Base-by-base conservation (phyloP, 139 green algal species). In the Yamagishiella unicocca region DNA sequence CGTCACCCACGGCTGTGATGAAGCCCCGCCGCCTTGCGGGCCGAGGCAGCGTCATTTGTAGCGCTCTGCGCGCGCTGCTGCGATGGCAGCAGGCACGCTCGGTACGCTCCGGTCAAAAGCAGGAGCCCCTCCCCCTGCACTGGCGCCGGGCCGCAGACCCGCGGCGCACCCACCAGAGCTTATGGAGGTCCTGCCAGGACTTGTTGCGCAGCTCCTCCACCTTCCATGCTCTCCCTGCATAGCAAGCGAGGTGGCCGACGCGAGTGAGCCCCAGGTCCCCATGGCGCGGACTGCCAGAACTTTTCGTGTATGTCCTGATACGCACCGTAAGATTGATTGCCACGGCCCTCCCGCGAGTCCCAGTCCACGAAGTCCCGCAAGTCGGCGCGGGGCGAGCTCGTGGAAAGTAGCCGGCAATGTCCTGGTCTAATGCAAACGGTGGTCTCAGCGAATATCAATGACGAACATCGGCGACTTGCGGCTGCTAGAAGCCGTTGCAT, bases 161-260 rank as follows among this genome's bases (percentile, higher is more conserved):
- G n/a, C n/a, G n/a, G n/a, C n/a, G n/a, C 7, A 58, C 85, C n/a
- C 38, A 85, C 87, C 87, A 90, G 29, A 90, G 46, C 21, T 84
- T 88, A 54, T 90, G 87, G 5, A 90, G 46, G 81, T 90, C 87
- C 70, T 78, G 64, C 87, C 87, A 90, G 19, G 87, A 90, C 64
- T 90, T 90, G 29, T 53, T 35, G 24, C 84, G 29, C 22, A 90
- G 73, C 87, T 90, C 87, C 27, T 70, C 64, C 29, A 85, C 87
- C 45, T 81, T 74, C 87, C 87, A 90, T 67, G 62, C 87, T 0
- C 87, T 40, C 50, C 87, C 87, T 90, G 71, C 54, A 40, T 61
- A 27, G 33, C 27, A 46, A 9, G 22, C 33, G 17, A 17, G 35
- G 21, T 53, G 35, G 31, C 67, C 29, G 64, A 29, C 14, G 12